Base-by-base conservation (phyloP, 2,329 filamentous ascomycete genomes). In the Salinomyces thailandicus region DNA sequence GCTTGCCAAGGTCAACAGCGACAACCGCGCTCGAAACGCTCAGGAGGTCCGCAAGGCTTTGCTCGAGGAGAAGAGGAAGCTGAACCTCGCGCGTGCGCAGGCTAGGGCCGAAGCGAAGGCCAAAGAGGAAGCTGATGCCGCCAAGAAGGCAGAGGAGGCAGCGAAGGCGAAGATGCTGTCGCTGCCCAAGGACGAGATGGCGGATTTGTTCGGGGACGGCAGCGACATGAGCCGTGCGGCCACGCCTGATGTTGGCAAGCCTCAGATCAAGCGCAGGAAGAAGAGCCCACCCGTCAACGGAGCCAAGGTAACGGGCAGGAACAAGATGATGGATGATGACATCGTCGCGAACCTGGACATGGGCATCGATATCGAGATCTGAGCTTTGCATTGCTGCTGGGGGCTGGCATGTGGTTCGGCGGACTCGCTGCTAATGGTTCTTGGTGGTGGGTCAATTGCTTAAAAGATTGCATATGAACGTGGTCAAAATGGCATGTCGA, bases 31-130 rank as follows among this genome's bases (percentile, higher is more conserved):
- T 40, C 73, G 79, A 48, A 95, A 95, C 54, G 73, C 75, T n/a
- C 84, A 94, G 56, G 79, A 83, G 32, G 82, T 96, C n/a, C 84
- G 89, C 41, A 83, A 84, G 59, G 89, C 87, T 1, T 83, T 95
- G 56, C 69, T 94, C 38, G 80, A 81, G 48, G 91, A 98, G 63
- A 61, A 62, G 14, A 51, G 56, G 18, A 57, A 59, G 41, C 50
- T 59, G 30, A 48, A 60, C 33, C 45, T 55, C 9, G 59, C 57
- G 6, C 57, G 67, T 67, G 50, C 75, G 73, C 45, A 73, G 73
- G 58, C 70, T 69, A 30, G 76, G 39, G 72, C 71, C 19, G 59
- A 62, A 32, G 59, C 62, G 3, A 70, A 69, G 42, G 50, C 47
- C 18, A 49, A 75, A 73, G 46, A 73, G 73, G 57, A 70, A 69